Base-by-base conservation (phyloP, 2,329 filamentous ascomycete species). In the Beauveria caledonica region DNA sequence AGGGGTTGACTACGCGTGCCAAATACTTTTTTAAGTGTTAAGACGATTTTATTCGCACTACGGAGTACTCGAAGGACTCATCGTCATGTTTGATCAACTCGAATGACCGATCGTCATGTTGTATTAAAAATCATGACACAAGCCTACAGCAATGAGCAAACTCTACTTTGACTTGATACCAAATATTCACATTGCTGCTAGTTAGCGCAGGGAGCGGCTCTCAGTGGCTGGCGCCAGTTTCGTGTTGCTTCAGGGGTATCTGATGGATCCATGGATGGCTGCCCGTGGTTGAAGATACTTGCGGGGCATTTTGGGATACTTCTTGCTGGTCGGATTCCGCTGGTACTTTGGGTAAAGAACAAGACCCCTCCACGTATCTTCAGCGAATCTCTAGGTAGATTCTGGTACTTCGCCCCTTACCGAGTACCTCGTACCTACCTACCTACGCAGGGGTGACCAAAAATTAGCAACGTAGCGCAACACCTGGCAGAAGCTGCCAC, bases 401-500 rank as follows among this genome's bases (percentile, higher is more conserved):
- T 6, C 11, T 15, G 5, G 33, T 36, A 36, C 33, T 36, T 36
- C 33, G 5, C 33, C 33, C 33, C 33, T 36, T 36, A 36, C 33
- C 11, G 11, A 36, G 33, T 36, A 36, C 29, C n/a, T n/a, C n/a
- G n/a, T n/a, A n/a, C n/a, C n/a, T n/a, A n/a, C n/a, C n/a, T n/a
- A n/a, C n/a, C 29, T 29, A 50, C 19, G 45, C 44, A 48, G 33
- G 40, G 51, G 50, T 8, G 19, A 33, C 51, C 51, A 36, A 27
- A 56, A 60, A 53, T 27, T 53, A 46, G 52, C 36, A 45, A 45
- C 33, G 44, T 42, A 54, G 59, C 53, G 40, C 49, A 44, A 58
- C 48, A 42, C 53, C 60, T 61, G 45, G 52, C 55, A 59, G 52
- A 53, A 61, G 42, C 45, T 56, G 61, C 56, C 61, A 62, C 57